Base-by-base conservation (phyloP, 129 eudicot species). In the Saposhnikovia divaricata region DNA sequence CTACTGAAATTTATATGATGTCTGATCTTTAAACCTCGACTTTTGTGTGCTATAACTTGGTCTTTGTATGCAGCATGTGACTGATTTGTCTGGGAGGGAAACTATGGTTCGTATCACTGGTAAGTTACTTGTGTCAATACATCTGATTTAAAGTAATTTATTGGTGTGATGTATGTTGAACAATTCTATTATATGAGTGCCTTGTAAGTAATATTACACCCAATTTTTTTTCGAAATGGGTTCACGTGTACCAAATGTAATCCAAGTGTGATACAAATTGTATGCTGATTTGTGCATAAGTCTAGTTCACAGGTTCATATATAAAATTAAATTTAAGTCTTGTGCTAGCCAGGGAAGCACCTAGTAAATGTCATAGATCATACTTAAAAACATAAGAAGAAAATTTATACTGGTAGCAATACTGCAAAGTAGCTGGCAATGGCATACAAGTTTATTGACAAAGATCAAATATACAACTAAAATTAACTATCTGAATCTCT, bases 91-190 rank as follows among this genome's bases (percentile, higher is more conserved):
- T 65, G 90, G 90, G 2, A 79, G 90, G 75, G 90, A 87, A 87
- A 87, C 90, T 53, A 78, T 87, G 83, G 90, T 87, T 65, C 88
- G 88, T 40, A 87, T 87, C 40, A 87, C 90, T 31, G 90, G 90
- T 87, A 82, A 61, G 47, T 21, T 12, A 21, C 27, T 55, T 6
- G 63, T 55, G 27, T 55, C 10, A 6, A 61, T 57, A 7, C 13
- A 38, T 71, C 47, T 39, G 45, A 70, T 70, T 21, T 70, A 9
- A 9, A 23, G 68, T n/a, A 23, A 59, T 59, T 23, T 59, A 0
- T 61, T 25, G 69, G 31, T 8, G 9, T 59, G 65, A 6, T 0
- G 31, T 50, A 16, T 51, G 59, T 51, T 18, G 69, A 9, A 61
- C 0, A 59, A n/a, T 12, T n/a, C 34, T 61, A 23, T 61, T n/a